Evolutionary conservation across 805 yeast genomes (phyloP), one percentile per base, ranked within the genome.

Genomic region (Jamesozyma gamospora): DNA sequence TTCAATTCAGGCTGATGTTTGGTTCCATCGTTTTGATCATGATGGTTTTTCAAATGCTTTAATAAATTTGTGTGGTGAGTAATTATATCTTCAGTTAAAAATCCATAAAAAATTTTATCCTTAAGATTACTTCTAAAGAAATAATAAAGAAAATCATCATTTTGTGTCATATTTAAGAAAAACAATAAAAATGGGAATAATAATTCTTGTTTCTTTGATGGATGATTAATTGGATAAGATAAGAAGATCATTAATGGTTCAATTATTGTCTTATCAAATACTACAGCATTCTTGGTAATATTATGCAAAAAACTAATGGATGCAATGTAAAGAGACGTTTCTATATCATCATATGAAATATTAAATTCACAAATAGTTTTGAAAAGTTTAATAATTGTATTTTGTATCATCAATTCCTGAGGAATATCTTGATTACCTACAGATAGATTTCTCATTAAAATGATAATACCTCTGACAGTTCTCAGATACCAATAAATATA

Each of bases 401-500:
- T 47, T 24, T 51, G 56, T 3, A 54, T 26, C 26, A 41, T 38
- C 13, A 55, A 27, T 1, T 46, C 43, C 36, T 54, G 60, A 4
- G 67, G 59, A 4, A 53, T 38, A 4, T 42, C 50, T 25, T 61
- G 56, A 29, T 61, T 58, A 28, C 55, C 46, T 1, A 63, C 64
- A 1, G 69, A 62, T 18, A 73, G 45, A 47, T 74, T 75, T 43
- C 82, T 56, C 24, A 67, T 56, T n/a, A 75, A 40, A n/a, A 77
- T 44, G 1, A 74, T 40, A 1, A 67, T 46, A 1, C 77, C 82
- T 48, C 79, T 59, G 3, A 69, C 40, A 3, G 67, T 44, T 32
- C 80, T 56, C 6, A 58, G 17, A 33, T 49, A 51, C 39, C 44
- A 41, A 17, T 35, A 42, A 8, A 49, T 43, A 6, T 42, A 21